Evolutionary conservation across 2,329 filamentous ascomycete genomes (phyloP).

Genomic region (Aspergillus unguis): DNA sequence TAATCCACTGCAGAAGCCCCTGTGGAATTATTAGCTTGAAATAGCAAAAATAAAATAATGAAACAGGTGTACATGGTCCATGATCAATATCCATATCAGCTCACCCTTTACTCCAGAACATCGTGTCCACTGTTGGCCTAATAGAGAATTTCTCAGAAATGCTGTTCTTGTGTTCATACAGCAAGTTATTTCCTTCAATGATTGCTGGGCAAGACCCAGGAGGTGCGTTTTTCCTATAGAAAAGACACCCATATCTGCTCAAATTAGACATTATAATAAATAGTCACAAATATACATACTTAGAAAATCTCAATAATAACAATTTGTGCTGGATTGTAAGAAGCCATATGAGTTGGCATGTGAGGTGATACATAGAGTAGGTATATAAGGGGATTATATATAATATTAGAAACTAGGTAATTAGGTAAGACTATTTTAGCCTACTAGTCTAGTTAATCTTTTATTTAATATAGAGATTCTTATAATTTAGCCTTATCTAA

Average conservation of each 20-base stretch:
- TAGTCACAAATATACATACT: slow-evolving; percentile 22
- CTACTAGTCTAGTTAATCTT: too few species aligned
- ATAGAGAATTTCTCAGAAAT: slow-evolving; percentile 34
- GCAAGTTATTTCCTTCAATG: slow-evolving; percentile 21
- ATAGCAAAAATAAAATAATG: background rate
- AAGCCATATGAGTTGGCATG: too few species aligned
- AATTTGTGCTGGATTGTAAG: too few species aligned
- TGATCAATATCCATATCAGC: slow-evolving; percentile 34
- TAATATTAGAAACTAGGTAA: too few species aligned
- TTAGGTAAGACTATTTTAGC: too few species aligned
- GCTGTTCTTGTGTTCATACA: slow-evolving; percentile 28
- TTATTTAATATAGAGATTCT: too few species aligned
- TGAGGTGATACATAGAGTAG: too few species aligned
- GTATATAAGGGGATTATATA: too few species aligned
- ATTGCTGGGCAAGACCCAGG: slow-evolving; percentile 30
- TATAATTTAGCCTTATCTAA: too few species aligned
- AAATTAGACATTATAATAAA: slow-evolving; percentile 10
- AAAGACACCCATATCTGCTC: slow-evolving; percentile 37
- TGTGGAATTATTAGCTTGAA: slow-evolving; percentile 13
- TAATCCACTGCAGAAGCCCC: slow-evolving; percentile 34
- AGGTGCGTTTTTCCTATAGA: slow-evolving; percentile 33
- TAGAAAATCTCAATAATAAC: slow-evolving; percentile 33
- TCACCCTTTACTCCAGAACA: slow-evolving; percentile 36
- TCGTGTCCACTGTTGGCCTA: slow-evolving; percentile 33
- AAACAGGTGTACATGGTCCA: slow-evolving; percentile 37